These are phyloP conservation scores for Paramecium caudatum DNA, from an alignment of 73 alveolate species.

Conservation along the genomic window DNA sequence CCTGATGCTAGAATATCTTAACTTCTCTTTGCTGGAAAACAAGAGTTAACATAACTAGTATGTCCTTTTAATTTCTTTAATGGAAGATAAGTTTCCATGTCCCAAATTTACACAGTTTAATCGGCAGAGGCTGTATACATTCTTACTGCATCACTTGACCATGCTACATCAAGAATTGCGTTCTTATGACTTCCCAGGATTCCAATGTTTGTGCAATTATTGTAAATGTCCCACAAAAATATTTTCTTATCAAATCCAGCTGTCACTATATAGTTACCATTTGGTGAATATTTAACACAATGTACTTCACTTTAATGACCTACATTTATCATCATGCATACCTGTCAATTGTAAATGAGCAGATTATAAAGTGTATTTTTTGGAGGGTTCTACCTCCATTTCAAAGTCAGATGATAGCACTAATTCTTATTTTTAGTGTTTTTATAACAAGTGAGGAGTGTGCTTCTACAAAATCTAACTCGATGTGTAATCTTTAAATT, in stretches of 20 bases:
- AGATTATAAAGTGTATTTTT: slow-evolving; percentile 42
- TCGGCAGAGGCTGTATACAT: slow-evolving; percentile 84
- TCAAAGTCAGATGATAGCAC: slow-evolving; percentile 10
- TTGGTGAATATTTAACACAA: slow-evolving; percentile 83
- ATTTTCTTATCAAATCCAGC: slow-evolving; percentile 88
- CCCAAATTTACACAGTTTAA: slow-evolving; percentile 84
- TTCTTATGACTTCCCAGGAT: slow-evolving; percentile 81
- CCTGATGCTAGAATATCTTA: slow-evolving; percentile 83
- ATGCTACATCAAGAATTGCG: slow-evolving; percentile 85
- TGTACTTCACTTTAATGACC: slow-evolving; percentile 88
- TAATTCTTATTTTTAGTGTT: not conserved
- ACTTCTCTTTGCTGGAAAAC: slow-evolving; percentile 79
- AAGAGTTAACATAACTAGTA: slow-evolving; percentile 79
- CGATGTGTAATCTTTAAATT: slow-evolving; percentile 31
- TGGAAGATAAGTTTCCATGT: slow-evolving; percentile 67
- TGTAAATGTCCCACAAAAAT: slow-evolving; percentile 86
- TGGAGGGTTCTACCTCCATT: slow-evolving; percentile 61
- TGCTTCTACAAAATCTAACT: slow-evolving; percentile 33
- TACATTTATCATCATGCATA: not conserved
- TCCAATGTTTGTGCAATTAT: slow-evolving; percentile 84
- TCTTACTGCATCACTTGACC: slow-evolving; percentile 79
- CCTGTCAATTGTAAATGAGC: slow-evolving; percentile 54
- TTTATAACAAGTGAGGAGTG: slow-evolving; percentile 43
- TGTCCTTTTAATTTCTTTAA: slow-evolving; percentile 86
- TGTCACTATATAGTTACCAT: slow-evolving; percentile 85